phyloP scores from a whole-genome alignment of 108 stramenopile genomes.

The Skeletonema menzelii region DNA sequence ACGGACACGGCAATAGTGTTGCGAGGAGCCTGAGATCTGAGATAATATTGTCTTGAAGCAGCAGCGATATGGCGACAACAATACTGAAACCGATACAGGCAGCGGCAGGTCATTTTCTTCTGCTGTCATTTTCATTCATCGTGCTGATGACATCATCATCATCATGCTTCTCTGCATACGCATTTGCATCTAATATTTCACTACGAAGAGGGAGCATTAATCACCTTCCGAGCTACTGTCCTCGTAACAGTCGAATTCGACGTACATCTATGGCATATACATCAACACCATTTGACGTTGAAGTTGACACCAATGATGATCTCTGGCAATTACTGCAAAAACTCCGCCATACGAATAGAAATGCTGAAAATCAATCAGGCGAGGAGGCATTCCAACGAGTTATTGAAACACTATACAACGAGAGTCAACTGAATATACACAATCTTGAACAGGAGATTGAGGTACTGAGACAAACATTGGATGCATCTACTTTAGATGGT shows the following conservation, averaged over 20 bases:
- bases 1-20: no score
- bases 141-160: no score
- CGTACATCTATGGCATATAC: not conserved
- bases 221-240: not conserved
- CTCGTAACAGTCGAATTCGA: not conserved
- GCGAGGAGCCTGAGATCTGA: no score
- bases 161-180: not conserved
- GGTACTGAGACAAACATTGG: conserved; percentile 1
- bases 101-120: no score
- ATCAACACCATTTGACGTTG: not conserved
- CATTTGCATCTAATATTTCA: not conserved
- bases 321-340: not conserved
- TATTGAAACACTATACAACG: not conserved
- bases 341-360: not conserved
- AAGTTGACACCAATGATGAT: not conserved
- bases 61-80: no score
- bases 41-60: no score
- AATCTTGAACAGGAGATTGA: conserved; percentile 14
- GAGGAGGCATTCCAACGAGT: not conserved
- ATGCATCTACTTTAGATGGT: not conserved
- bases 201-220: not conserved
- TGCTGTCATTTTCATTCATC: no score
- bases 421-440: conserved; percentile 20
- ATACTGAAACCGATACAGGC: no score
- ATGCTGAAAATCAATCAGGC: not conserved